Percentiles rank a stretch among this genome's conserved stretches.
Evolutionary conservation across 2,329 filamentous ascomycete genomes (phyloP).

Genomic region (Ophiocordyceps sinensis): DNA sequence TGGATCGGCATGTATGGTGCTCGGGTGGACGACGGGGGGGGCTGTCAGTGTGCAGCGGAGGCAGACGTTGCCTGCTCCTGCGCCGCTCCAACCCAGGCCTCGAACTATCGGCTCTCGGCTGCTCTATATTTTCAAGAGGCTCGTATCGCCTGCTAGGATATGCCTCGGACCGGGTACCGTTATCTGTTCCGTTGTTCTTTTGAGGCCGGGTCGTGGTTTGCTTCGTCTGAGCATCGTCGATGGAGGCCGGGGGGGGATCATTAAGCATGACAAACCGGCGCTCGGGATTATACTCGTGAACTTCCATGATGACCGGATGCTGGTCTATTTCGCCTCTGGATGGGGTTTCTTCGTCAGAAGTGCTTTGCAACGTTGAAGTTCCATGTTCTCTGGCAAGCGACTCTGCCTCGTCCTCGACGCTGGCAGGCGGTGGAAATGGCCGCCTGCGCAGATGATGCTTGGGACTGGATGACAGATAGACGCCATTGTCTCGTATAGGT

Average conservation of each 20-base stretch:
- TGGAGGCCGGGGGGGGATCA: slow-evolving; percentile 9
- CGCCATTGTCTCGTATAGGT: background rate
- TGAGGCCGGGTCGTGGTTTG: background rate
- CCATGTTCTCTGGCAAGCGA: slow-evolving; percentile 48
- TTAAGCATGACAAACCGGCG: slow-evolving; percentile 49
- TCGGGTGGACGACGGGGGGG: slow-evolving; percentile 11
- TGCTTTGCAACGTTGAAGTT: slow-evolving; percentile 12
- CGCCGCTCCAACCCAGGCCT: slow-evolving; percentile 12
- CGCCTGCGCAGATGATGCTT: slow-evolving; percentile 6
- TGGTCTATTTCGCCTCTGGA: slow-evolving; percentile 55
- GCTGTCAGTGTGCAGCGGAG: slow-evolving; percentile 28
- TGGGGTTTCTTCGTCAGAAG: slow-evolving; percentile 37
- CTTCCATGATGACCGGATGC: slow-evolving; percentile 49
- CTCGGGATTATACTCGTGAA: slow-evolving; percentile 45
- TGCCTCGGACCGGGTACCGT: background rate
- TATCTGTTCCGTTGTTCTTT: background rate
- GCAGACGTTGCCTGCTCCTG: slow-evolving; percentile 24
- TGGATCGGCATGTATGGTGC: slow-evolving; percentile 22
- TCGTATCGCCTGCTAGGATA: background rate
- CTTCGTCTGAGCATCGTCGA: background rate
- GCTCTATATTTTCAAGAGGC: background rate
- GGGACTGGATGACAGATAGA: background rate
- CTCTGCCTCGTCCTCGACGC: slow-evolving; percentile 53
- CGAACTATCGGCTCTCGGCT: background rate
- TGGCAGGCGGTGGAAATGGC: slow-evolving; percentile 44